Conservation (phyloP, 2,329 filamentous ascomycete genomes). For the Penicillium paneum region DNA sequence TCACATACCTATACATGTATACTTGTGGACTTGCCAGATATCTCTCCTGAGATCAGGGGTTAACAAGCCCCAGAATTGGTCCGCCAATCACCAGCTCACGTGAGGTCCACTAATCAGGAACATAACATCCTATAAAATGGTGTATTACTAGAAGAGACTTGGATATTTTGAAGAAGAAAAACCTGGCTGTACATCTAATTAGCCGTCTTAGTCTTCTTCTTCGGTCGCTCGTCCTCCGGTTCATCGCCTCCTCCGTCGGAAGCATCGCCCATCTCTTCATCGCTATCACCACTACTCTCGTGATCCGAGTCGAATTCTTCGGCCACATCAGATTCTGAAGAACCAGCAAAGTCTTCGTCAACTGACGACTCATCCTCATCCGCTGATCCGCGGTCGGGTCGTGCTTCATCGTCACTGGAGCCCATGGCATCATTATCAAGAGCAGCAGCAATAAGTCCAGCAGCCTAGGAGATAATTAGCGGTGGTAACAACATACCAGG, state of each 20-base stretch:
- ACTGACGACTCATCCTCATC: slow-evolving; percentile 95
- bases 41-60: slow-evolving; percentile 21
- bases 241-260: slow-evolving; percentile 33
- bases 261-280: slow-evolving; percentile 57
- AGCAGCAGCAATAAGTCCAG: slow-evolving; percentile 69
- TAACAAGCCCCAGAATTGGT: slow-evolving; percentile 4
- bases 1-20: background rate
- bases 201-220: slow-evolving; percentile 60
- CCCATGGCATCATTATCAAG: slow-evolving; percentile 77
- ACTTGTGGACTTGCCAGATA: slow-evolving; percentile 7
- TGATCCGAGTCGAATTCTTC: slow-evolving; percentile 94
- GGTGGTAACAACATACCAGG: background rate
- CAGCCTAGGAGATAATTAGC: slow-evolving; percentile 44
- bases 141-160: background rate
- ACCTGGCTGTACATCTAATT: slow-evolving; percentile 29
- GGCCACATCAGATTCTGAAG: slow-evolving; percentile 90
- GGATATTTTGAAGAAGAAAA: slow-evolving; percentile 3
- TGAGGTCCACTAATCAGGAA: slow-evolving; percentile 19
- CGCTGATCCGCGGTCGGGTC: slow-evolving; percentile 79
- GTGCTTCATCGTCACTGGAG: slow-evolving; percentile 75
- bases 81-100: slow-evolving; percentile 13
- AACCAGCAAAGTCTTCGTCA: slow-evolving; percentile 92
- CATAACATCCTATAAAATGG: background rate
- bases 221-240: slow-evolving; percentile 55
- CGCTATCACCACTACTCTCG: slow-evolving; percentile 73